These are phyloP conservation scores for Nemania sp. DNA, from an alignment of 2,329 filamentous ascomycete species.

Conservation along the genomic window DNA sequence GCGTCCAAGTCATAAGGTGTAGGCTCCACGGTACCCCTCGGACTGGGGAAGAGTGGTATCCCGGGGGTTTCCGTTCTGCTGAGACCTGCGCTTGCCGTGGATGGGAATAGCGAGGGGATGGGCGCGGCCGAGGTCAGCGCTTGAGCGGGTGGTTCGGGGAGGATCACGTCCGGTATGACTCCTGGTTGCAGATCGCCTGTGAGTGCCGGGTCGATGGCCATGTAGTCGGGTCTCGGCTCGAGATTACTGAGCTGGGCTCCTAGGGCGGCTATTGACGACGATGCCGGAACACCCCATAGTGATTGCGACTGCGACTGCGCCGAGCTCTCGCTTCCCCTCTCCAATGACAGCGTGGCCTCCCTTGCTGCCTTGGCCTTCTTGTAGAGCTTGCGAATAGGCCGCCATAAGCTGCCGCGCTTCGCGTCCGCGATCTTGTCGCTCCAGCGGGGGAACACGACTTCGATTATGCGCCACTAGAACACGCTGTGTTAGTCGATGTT, in stretches of 20 bases:
- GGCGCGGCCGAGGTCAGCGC: neutral
- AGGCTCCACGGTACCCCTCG: neutral
- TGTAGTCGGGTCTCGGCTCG: slow-evolving; percentile 11
- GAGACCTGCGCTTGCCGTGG: neutral
- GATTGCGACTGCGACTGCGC: neutral
- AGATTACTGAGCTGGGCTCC: neutral
- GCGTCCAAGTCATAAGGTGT: neutral
- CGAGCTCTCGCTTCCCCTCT: neutral
- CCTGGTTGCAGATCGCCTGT: slow-evolving; percentile 6
- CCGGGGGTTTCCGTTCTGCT: neutral
- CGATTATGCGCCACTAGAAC: slow-evolving; percentile 50
- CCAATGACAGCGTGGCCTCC: slow-evolving; percentile 35
- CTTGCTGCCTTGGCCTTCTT: slow-evolving; percentile 53
- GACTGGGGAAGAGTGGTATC: neutral
- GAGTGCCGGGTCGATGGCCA: slow-evolving; percentile 19
- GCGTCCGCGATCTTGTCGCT: slow-evolving; percentile 54
- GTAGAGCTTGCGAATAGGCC: slow-evolving; percentile 57
- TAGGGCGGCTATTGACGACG: neutral
- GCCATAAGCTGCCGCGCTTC: slow-evolving; percentile 55
- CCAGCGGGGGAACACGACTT: slow-evolving; percentile 50
- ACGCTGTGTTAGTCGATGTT: neutral
- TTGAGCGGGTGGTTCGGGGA: slow-evolving; percentile 18
- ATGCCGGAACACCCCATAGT: neutral
- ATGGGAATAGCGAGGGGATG: neutral
- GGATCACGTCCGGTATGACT: slow-evolving; percentile 19